Percentiles rank a stretch among this genome's conserved stretches.
phyloP scores from a whole-genome alignment of 1,284 basidiomycete genomes.

The Apiotrichum laibachii region DNA sequence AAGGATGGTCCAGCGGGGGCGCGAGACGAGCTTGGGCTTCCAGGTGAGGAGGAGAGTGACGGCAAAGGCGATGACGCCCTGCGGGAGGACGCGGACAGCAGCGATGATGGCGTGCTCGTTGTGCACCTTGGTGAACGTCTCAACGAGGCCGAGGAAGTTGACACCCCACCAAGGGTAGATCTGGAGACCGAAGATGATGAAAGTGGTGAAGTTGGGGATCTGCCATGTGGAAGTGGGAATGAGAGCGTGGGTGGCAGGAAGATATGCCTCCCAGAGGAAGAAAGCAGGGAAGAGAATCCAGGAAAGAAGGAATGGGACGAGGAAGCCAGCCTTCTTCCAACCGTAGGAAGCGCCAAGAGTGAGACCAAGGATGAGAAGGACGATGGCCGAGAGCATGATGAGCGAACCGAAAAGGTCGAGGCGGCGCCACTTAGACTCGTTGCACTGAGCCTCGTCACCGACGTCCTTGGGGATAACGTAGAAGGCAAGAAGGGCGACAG shows the following conservation, averaged over 20 bases:
- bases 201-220: constrained; percentile 43
- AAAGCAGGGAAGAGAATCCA: constrained; percentile 36
- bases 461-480: constrained; percentile 30
- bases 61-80: constrained; percentile 26
- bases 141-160: constrained; percentile 25
- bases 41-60: constrained; percentile 17
- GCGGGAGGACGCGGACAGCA: constrained; percentile 32
- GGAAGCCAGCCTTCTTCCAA: constrained; percentile 42
- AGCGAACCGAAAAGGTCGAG: constrained; percentile 41
- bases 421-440: constrained; percentile 31
- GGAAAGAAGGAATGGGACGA: constrained; percentile 46
- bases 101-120: constrained; percentile 30
- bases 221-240: constrained; percentile 42
- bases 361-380: constrained; percentile 46
- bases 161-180: constrained; percentile 44
- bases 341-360: constrained; percentile 45
- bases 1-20: constrained; percentile 29
- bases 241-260: constrained; percentile 38
- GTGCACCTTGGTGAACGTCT: constrained; percentile 23
- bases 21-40: constrained; percentile 22
- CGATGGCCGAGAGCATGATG: constrained; percentile 37
- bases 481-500: constrained; percentile 27
- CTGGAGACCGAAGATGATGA: constrained; percentile 37
- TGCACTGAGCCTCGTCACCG: constrained; percentile 17
- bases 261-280: constrained; percentile 36